Conservation (phyloP, 2,329 filamentous ascomycete genomes). For the Chaetomium sp. region DNA sequence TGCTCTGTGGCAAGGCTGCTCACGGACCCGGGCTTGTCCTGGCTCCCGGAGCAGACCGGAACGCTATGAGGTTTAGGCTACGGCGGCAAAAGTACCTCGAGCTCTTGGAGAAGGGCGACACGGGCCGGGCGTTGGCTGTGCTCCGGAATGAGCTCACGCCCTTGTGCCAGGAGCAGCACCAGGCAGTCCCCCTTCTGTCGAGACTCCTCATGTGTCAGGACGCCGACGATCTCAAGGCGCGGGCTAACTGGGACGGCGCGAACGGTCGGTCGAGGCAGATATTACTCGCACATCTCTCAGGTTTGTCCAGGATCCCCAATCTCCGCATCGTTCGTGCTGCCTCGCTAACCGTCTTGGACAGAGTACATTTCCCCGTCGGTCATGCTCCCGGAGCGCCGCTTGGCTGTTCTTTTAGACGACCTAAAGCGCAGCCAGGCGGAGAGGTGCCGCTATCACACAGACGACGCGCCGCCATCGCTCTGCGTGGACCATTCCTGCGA, state of each 20-base stretch:
- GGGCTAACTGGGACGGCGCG: slow-evolving; percentile 85
- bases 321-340: neutral
- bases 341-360: slow-evolving; percentile 43
- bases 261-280: slow-evolving; percentile 71
- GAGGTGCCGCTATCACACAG: slow-evolving; percentile 87
- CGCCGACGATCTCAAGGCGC: slow-evolving; percentile 71
- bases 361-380: slow-evolving; percentile 92
- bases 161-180: slow-evolving; percentile 70
- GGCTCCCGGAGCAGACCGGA: slow-evolving; percentile 71
- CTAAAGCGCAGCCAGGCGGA: slow-evolving; percentile 83
- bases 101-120: slow-evolving; percentile 75
- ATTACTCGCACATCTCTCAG: slow-evolving; percentile 80
- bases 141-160: slow-evolving; percentile 86
- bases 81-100: slow-evolving; percentile 95
- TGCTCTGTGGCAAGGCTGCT: slow-evolving; percentile 64
- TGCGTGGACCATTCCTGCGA: slow-evolving; percentile 90
- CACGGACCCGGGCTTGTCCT: slow-evolving; percentile 68
- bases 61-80: slow-evolving; percentile 83
- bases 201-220: slow-evolving; percentile 88
- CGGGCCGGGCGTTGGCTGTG: slow-evolving; percentile 74
- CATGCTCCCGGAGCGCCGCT: slow-evolving; percentile 91
- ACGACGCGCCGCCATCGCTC: slow-evolving; percentile 73
- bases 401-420: slow-evolving; percentile 78
- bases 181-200: slow-evolving; percentile 78
- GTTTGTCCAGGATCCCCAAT: slow-evolving; percentile 52